Percentiles rank a stretch among this genome's conserved stretches.
phyloP scores from a whole-genome alignment of 2,329 filamentous ascomycete species.

The Ceratocystiopsis minuta region DNA sequence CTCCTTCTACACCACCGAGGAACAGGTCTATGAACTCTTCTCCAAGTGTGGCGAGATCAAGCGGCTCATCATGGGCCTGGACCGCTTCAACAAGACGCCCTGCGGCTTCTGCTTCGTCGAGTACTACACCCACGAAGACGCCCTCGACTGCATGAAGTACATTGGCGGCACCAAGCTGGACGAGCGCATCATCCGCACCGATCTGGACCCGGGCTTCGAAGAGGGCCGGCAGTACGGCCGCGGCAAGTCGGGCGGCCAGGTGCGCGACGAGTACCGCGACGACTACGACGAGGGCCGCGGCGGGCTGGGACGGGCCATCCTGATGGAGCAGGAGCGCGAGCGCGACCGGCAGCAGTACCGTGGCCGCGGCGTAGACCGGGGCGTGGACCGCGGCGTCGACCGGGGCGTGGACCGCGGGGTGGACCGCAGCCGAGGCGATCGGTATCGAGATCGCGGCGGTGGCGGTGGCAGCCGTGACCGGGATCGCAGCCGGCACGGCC shows the following conservation, averaged over 20 bases:
- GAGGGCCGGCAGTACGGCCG: constrained; percentile 93
- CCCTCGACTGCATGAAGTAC: constrained; percentile 96
- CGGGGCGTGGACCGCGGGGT: background rate
- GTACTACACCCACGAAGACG: constrained; percentile 96
- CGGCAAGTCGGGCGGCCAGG: constrained; percentile 89
- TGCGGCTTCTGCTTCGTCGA: constrained; percentile 99
- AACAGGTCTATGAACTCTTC: constrained; percentile 96
- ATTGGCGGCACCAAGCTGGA: constrained; percentile 95
- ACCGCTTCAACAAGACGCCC: constrained; percentile 91
- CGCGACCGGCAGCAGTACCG: constrained; percentile 40
- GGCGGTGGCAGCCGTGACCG: background rate
- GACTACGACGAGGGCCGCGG: constrained; percentile 92
- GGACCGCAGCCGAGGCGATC: background rate
- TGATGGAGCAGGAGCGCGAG: constrained; percentile 25
- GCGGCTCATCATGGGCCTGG: constrained; percentile 90
- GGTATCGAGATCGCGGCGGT: constrained; percentile 1
- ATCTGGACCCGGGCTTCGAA: constrained; percentile 87
- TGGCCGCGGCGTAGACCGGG: constrained; percentile 5
- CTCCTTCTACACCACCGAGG: constrained; percentile 96
- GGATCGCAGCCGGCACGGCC: background rate
- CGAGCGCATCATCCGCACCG: constrained; percentile 87
- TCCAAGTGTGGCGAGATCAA: constrained; percentile 96
- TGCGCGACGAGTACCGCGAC: constrained; percentile 91
- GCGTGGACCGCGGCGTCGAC: constrained; percentile 1
- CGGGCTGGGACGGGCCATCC: constrained; percentile 65